A percentile compares a stretch with the other conserved stretches of the same genome.
Evolutionary conservation across 148 eudicot species (phyloP).

Genomic region (Chenopodium quinoa): DNA sequence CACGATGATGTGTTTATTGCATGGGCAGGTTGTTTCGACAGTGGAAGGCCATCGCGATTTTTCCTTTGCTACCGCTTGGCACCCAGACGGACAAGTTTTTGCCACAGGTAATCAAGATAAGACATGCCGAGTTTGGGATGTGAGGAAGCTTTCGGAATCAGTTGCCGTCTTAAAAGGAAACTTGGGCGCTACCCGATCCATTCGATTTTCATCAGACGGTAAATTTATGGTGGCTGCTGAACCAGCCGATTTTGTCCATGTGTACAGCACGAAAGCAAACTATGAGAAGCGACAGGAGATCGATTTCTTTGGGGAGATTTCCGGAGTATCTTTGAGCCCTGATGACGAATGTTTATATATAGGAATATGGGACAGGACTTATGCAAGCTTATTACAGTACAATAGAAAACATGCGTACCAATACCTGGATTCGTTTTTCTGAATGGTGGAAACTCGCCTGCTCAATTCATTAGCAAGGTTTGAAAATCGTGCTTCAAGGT

Average conservation of each 20-base stretch:
- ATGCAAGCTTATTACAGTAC: constrained; percentile 79
- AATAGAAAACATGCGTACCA: constrained; percentile 50
- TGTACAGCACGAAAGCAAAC: constrained; percentile 50
- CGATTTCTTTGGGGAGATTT: constrained; percentile 86
- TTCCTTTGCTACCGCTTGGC: constrained; percentile 94
- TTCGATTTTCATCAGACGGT: constrained; percentile 83
- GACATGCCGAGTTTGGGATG: constrained; percentile 87
- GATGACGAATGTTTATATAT: constrained; percentile 72
- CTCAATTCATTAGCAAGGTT: not conserved
- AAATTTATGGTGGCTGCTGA: constrained; percentile 78
- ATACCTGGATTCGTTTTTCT: constrained; percentile 71
- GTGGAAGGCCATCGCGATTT: constrained; percentile 77
- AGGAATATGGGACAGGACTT: constrained; percentile 89
- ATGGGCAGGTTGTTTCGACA: constrained; percentile 51
- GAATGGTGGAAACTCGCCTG: not conserved
- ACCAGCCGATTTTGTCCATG: constrained; percentile 89
- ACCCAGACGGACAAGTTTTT: constrained; percentile 64
- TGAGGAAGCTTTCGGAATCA: constrained; percentile 56
- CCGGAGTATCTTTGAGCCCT: constrained; percentile 81
- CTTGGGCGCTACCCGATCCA: constrained; percentile 74
- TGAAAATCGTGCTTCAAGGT: constrained; percentile 12
- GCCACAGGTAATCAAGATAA: constrained; percentile 95
- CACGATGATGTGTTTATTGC: not conserved
- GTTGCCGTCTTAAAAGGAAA: constrained; percentile 68
- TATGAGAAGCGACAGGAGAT: constrained; percentile 68